Base-by-base conservation (phyloP, 768 basidiomycete species). In the Calocera cornea region DNA sequence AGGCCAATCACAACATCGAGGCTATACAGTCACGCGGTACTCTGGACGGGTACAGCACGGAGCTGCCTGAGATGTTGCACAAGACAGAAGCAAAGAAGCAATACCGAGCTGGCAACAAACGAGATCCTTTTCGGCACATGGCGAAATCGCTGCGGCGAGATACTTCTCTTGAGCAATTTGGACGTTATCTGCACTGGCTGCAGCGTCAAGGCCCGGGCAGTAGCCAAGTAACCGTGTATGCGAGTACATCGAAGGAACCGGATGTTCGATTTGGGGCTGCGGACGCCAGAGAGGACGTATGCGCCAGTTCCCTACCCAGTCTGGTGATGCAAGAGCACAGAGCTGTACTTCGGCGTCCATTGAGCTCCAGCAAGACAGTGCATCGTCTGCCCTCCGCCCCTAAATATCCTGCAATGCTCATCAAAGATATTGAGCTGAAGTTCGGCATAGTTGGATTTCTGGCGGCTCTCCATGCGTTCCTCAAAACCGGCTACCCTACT, bases 11-110 rank as follows among this genome's bases (percentile, higher is more conserved):
- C 41, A 79, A 79, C 65, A 41, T 64, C 0, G n/a, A 67, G 0
- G 54, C 64, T 0, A 78, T 80, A 19, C 60, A 64, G 1, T 40
- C 34, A 0, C 75, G 74, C 64, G 80, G 79, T 0, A 75, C 73
- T 2, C 69, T 72, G 0, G 76, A 78, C 65, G 76, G 76, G 60
- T 77, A 72, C 71, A 77, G 77, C 67, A 79, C 76, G 0, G 79
- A 81, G 68, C 29, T 49, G 0, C 68, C 76, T 0, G 79, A 81
- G 70, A 75, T 75, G 0, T 73, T 82, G 0, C 82, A 82, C 65
- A 82, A 81, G 60, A 75, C 82, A 70, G 76, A 73, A 49, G 77
- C 79, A 1, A 82, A 83, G 68, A 41, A 70, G 54, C 77, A 76
- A 1, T 79, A 72, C 22, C 27, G 72, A 29, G 71, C 76, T 8